phyloP scores from a whole-genome alignment of 2,329 filamentous ascomycete species.

The Drechslerella dactyloides region DNA sequence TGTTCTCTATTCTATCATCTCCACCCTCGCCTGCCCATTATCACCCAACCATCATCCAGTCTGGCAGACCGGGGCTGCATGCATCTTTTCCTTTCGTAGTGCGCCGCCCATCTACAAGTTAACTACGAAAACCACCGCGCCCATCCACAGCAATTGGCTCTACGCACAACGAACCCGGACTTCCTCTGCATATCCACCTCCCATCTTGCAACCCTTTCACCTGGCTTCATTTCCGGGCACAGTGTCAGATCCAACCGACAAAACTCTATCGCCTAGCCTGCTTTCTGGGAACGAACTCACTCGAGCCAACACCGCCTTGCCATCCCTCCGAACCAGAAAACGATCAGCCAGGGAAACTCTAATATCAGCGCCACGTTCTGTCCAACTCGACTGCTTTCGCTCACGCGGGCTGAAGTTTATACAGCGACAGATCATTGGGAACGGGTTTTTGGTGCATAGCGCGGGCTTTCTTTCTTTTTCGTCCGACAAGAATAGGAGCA shows the following conservation, averaged over 20 bases:
- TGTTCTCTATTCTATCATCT: not conserved
- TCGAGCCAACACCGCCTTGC: conserved; percentile 9
- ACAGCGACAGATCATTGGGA: conserved; percentile 49
- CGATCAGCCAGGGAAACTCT: conserved; percentile 43
- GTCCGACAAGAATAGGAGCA: conserved; percentile 36
- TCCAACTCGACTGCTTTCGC: conserved; percentile 48
- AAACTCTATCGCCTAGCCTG: conserved; percentile 28
- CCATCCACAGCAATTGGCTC: not conserved
- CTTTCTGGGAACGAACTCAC: not conserved
- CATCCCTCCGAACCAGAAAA: conserved; percentile 24
- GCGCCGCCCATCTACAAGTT: not conserved
- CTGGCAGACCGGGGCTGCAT: conserved; percentile 27
- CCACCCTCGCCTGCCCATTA: not conserved
- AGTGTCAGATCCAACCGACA: conserved; percentile 10
- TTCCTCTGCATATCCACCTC: conserved; percentile 20
- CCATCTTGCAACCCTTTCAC: not conserved
- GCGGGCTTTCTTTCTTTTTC: conserved; percentile 51
- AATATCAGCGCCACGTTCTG: conserved; percentile 49
- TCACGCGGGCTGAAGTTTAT: conserved; percentile 47
- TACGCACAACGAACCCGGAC: too few species aligned
- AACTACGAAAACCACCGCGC: not conserved
- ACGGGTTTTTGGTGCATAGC: conserved; percentile 51
- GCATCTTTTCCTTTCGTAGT: not conserved
- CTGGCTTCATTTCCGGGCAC: conserved; percentile 9
- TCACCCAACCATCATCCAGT: not conserved